Conservation (phyloP, 2,329 filamentous ascomycete genomes). For the Penicillium glabrum region DNA sequence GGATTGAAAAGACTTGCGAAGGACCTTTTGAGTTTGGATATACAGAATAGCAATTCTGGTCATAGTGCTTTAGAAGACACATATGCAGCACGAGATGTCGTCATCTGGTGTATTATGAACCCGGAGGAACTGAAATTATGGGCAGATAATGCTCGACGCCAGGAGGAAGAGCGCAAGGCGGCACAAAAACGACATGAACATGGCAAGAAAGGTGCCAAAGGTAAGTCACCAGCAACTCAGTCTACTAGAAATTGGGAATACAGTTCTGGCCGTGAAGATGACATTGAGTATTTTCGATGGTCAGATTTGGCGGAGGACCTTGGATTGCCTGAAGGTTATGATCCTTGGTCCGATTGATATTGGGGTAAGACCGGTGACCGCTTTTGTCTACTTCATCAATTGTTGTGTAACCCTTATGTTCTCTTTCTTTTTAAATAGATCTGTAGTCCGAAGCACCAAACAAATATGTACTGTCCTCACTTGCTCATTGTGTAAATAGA, state of each 20-base stretch:
- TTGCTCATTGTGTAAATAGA: too few species aligned
- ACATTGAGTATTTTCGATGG: neutral
- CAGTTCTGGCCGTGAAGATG: neutral
- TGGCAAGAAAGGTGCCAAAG: neutral
- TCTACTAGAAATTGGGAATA: neutral
- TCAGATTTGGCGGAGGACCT: neutral
- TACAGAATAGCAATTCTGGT: neutral
- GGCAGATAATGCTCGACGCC: neutral
- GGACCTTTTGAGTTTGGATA: constrained; percentile 1
- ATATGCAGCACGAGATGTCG: constrained; percentile 5
- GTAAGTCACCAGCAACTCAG: neutral
- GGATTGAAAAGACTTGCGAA: constrained; percentile 6
- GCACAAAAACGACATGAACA: neutral
- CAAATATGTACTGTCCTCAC: too few species aligned
- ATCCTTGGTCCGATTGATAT: constrained; percentile 7
- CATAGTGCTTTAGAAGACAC: constrained; percentile 8
- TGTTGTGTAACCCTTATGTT: too few species aligned
- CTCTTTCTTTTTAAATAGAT: too few species aligned
- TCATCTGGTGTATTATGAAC: constrained; percentile 9
- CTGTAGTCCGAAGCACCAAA: too few species aligned
- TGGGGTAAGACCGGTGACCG: neutral
- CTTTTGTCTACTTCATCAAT: too few species aligned
- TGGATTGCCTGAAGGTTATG: constrained; percentile 5
- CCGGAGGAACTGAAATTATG: constrained; percentile 6
- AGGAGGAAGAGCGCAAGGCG: constrained; percentile 3